Base-by-base conservation (phyloP, 306 rosid species). In the Cicer pinnatifidum region DNA sequence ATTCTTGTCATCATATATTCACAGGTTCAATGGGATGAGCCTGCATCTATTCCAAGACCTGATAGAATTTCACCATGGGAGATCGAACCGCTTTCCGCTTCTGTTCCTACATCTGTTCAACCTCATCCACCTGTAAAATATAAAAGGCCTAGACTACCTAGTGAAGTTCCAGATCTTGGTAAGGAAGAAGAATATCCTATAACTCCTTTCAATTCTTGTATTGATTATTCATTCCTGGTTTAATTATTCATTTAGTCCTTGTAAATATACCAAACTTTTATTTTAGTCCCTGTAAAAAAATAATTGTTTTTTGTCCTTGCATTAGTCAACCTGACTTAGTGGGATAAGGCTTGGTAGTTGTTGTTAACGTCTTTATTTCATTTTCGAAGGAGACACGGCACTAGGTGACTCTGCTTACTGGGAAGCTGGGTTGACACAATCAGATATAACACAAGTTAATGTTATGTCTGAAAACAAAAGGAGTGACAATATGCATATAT, bases 1-100 rank as follows among this genome's bases (percentile, higher is more conserved):
- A 9, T 66, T 57, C 48, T 76, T 33, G 19, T 66, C 11, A 20
- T 66, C 11, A 20, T 66, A 6, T 45, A 53, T 78, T 19, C 19
- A 1, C 84, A 94, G 99, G 99, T 91, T 81, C 97, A 91, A 76
- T 94, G 99, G 99, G 99, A 94, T 79, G 99, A 94, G 71, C 84
- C 90, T 70, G 85, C 96, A 60, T 75, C 97, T 15, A 78, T 90
- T 81, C 81, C 79, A n/a, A 87, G 97, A 81, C 98, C 97, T 50
- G 96, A 90, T 38, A 87, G 92, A 82, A 94, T 94, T 77, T 94
- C 97, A 1, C 90, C 96, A 8, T 94, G 97, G 97, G 96, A 94
- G 83, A 86, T 94, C 68, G 97, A 94, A 65, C 96, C 96, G 15
- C 86, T 86, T 64, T 73, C 84, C 56, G 83, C 89, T 77, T 72